A percentile compares a stretch with the other conserved stretches of the same genome.
These are phyloP conservation scores for Dactylonectria macrodidyma DNA, from an alignment of 2,329 filamentous ascomycete genomes.

Conservation along the genomic window DNA sequence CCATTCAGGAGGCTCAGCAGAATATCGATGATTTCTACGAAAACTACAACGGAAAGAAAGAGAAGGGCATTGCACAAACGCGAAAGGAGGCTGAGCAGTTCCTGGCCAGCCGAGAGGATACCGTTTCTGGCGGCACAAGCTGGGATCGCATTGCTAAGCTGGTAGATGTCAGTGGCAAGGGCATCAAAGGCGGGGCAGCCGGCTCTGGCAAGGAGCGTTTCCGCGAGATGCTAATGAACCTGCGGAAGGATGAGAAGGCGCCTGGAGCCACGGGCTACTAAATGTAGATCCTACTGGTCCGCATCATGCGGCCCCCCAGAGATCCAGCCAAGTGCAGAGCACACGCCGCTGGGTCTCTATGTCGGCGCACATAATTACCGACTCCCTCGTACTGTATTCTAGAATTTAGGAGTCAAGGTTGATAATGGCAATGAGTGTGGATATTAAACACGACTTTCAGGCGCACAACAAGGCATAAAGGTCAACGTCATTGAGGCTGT, in stretches of 20 bases:
- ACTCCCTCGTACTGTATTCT: conserved; percentile 48
- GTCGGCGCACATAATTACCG: conserved; percentile 43
- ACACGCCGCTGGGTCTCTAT: conserved; percentile 32
- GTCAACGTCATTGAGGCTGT: conserved; percentile 20
- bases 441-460: conserved; percentile 42
- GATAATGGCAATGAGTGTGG: conserved; percentile 50
- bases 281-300: conserved; percentile 29
- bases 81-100: conserved; percentile 95
- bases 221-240: conserved; percentile 87
- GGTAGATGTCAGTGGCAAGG: conserved; percentile 97
- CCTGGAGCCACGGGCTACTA: conserved; percentile 77
- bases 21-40: conserved; percentile 99
- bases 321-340: conserved; percentile 41
- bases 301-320: conserved; percentile 22
- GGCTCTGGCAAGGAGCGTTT: conserved; percentile 97
- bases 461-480: conserved; percentile 20
- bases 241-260: conserved; percentile 94
- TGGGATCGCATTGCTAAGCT: conserved; percentile 99
- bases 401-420: conserved; percentile 51
- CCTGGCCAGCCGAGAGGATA: conserved; percentile 89
- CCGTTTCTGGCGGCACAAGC: conserved; percentile 93
- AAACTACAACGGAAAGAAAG: conserved; percentile 98
- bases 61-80: conserved; percentile 91
- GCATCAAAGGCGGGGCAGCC: conserved; percentile 85
- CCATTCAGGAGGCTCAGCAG: conserved; percentile 88